phyloP scores from a whole-genome alignment of 192 early-diverging fungal genomes.

The Backusella sp. region DNA sequence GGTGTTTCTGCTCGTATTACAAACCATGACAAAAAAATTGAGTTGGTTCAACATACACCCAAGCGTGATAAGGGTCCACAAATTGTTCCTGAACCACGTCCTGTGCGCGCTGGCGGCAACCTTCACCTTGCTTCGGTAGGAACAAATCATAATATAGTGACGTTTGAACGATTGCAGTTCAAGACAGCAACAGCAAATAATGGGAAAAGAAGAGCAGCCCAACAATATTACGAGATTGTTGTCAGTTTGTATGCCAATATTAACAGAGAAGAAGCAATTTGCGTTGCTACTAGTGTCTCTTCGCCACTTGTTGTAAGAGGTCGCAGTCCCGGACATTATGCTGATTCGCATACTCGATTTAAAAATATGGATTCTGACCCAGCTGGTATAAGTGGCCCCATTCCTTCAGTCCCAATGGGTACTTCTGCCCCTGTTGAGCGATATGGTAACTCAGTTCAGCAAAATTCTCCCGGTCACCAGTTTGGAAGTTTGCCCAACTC shows the following conservation, averaged over 20 bases:
- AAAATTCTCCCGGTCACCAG: neutral
- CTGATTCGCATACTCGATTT: constrained; percentile 40
- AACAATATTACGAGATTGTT: constrained; percentile 82
- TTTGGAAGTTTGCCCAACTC: constrained; percentile 17
- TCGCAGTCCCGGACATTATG: constrained; percentile 87
- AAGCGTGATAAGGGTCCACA: constrained; percentile 96
- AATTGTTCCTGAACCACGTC: constrained; percentile 59
- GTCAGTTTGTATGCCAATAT: constrained; percentile 72
- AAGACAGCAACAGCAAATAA: constrained; percentile 93
- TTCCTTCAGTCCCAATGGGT: neutral
- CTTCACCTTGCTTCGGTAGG: constrained; percentile 42
- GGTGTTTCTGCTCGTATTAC: constrained; percentile 73
- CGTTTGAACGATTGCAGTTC: constrained; percentile 92
- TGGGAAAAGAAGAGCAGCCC: constrained; percentile 80
- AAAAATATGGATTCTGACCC: constrained; percentile 18
- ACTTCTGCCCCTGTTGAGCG: neutral
- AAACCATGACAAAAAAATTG: constrained; percentile 66
- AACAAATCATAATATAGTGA: constrained; percentile 49
- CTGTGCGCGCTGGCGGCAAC: constrained; percentile 56
- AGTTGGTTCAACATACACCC: constrained; percentile 84
- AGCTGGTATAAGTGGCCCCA: neutral
- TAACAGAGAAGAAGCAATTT: constrained; percentile 46
- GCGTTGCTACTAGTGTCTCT: constrained; percentile 64
- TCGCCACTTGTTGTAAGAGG: constrained; percentile 84
- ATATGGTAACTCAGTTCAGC: neutral